Base-by-base conservation (phyloP, 2,329 filamentous ascomycete species). In the Colletotrichum sublineola region DNA sequence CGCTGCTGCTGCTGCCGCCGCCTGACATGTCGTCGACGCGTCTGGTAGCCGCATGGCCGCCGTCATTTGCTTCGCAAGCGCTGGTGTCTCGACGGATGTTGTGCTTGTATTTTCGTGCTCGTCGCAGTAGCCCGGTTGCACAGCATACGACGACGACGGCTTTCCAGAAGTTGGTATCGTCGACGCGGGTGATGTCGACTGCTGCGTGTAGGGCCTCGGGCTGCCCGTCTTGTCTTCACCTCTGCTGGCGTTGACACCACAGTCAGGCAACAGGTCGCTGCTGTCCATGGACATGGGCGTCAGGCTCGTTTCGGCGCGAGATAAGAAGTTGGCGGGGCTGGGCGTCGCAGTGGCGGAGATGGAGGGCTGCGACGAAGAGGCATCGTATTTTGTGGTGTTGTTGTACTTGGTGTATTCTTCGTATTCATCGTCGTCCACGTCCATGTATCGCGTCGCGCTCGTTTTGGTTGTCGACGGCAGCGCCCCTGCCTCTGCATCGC, bases 281-380 rank as follows among this genome's bases (percentile, higher is more conserved):
- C 73, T 75, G 71, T 75, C 74, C 77, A 80, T 77, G 24, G 79
- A 80, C 52, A 81, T 65, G n/a, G 79, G 79, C 61, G 79, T 81
- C 29, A 78, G 78, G 11, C 76, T 73, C 62, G 76, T 72, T 36
- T 78, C 76, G 71, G 75, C 75, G n/a, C 79, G 69, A 24, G 73
- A 72, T 33, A 77, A 58, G 55, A 74, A 77, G 55, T 76, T 75
- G 52, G 66, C 33, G 2, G 70, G 69, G 20, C 73, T 74, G 40
- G 70, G 66, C 15, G 73, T 73, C 31, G 70, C 70, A 48, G 75
- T 72, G 33, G 76, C 74, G 48, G 77, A 76, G 36, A 73, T 48
- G 40, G 71, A 63, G 38, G 74, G 58, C 38, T 61, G 57, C 46
- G 74, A 53, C 24, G 71, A 70, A 57, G 65, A 57, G 18, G 50